Evolutionary conservation across 257 asterid species (phyloP).

Genomic region (Verbascum thapsus): DNA sequence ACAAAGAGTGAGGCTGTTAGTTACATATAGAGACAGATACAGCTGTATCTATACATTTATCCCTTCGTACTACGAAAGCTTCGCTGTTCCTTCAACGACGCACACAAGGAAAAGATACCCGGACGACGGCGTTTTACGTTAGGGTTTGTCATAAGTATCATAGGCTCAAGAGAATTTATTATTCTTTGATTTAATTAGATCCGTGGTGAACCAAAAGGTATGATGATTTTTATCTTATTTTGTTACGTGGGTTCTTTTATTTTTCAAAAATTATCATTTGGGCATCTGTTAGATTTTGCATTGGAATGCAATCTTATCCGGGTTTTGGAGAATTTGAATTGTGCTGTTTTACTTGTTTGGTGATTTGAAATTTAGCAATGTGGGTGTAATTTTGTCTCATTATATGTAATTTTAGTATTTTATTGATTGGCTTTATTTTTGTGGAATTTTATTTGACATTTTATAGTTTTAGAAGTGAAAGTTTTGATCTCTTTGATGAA

Average conservation of each 20-base stretch:
- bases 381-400: slow-evolving; percentile 11
- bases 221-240: slow-evolving; percentile 16
- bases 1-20: slow-evolving; percentile 7
- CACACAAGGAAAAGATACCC: slow-evolving; percentile 7
- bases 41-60: slow-evolving; percentile 14
- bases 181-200: slow-evolving; percentile 31
- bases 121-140: slow-evolving; percentile 18
- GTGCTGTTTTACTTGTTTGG: neutral
- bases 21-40: slow-evolving; percentile 7
- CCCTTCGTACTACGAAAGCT: neutral
- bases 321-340: neutral
- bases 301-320: slow-evolving; percentile 23
- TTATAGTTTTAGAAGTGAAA: neutral
- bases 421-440: neutral
- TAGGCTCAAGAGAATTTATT: too few species aligned
- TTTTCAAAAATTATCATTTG: slow-evolving; percentile 7
- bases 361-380: slow-evolving; percentile 13
- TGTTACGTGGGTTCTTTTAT: neutral
- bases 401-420: slow-evolving; percentile 5
- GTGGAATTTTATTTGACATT: neutral
- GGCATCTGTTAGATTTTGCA: slow-evolving; percentile 14
- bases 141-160: slow-evolving; percentile 25
- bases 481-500: neutral
- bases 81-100: neutral
- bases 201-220: slow-evolving; percentile 32